phyloP scores from a whole-genome alignment of 176 grass and related monocot species.

The Phoenix dactylifera region DNA sequence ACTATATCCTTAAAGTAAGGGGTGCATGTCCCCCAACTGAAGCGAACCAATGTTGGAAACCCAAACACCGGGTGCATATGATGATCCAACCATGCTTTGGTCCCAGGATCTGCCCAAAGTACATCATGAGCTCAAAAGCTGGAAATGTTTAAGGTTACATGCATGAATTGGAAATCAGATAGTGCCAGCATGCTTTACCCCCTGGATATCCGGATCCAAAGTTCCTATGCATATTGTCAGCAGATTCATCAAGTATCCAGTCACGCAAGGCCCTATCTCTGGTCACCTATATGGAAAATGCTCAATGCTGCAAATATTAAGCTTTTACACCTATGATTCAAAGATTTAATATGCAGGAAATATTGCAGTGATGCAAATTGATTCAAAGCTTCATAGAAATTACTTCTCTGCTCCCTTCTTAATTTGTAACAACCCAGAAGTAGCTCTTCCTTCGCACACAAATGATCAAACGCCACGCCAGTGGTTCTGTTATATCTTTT shows the following conservation, averaged over 20 bases:
- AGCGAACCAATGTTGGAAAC: conserved; percentile 84
- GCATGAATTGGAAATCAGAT: conserved; percentile 4
- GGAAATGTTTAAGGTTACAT: neutral
- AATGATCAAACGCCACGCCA: no score
- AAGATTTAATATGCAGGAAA: no score
- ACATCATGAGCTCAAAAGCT: conserved; percentile 1
- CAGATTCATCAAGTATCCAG: conserved; percentile 84
- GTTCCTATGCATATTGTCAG: conserved; percentile 63
- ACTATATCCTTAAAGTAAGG: conserved; percentile 56
- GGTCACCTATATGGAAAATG: conserved; percentile 42
- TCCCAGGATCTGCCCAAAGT: conserved; percentile 58
- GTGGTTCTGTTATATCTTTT: no score
- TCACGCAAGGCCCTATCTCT: conserved; percentile 74
- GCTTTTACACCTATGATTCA: no score
- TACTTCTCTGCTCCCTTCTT: no score
- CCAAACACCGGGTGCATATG: conserved; percentile 78
- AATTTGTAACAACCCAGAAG: no score
- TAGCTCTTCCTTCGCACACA: no score
- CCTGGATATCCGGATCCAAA: conserved; percentile 93
- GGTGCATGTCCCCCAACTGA: conserved; percentile 91
- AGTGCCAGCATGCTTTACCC: conserved; percentile 31
- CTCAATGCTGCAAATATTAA: no score
- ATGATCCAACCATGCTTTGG: conserved; percentile 77
- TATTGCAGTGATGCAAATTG: no score
- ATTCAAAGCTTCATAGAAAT: no score